These are phyloP conservation scores for Pythium insidiosum DNA, from an alignment of 352 stramenopile genomes.

Conservation along the genomic window DNA sequence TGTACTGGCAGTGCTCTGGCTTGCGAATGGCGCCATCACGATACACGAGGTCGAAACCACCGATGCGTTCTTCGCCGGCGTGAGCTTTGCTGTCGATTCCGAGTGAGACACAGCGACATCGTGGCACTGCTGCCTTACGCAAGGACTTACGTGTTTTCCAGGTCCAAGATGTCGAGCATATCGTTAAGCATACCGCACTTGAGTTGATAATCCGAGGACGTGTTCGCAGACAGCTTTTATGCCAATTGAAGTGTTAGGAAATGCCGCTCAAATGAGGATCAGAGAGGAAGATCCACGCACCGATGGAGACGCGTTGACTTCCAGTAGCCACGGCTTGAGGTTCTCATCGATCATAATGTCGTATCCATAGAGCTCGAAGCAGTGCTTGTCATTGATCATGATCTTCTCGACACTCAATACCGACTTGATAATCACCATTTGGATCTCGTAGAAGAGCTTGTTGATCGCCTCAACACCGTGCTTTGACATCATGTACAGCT, in stretches of 20 bases:
- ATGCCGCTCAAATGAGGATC: not conserved
- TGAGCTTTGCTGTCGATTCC: not conserved
- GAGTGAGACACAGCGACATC: not conserved
- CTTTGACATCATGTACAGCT: constrained; percentile 88
- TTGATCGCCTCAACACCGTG: constrained; percentile 74
- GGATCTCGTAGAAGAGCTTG: constrained; percentile 87
- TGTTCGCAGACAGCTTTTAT: constrained; percentile 86
- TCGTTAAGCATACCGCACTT: constrained; percentile 93
- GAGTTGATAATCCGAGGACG: constrained; percentile 87
- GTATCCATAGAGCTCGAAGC: constrained; percentile 94
- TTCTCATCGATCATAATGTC: constrained; percentile 90
- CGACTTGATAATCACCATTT: constrained; percentile 85
- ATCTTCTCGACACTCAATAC: constrained; percentile 87
- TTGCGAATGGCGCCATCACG: constrained; percentile 57
- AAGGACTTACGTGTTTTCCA: constrained; percentile 71
- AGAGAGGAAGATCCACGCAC: no score
- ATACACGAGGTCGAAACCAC: constrained; percentile 78
- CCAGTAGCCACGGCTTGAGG: constrained; percentile 87
- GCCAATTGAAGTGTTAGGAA: not conserved
- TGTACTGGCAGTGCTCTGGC: constrained; percentile 63
- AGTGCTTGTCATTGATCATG: constrained; percentile 95
- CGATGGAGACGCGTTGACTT: constrained; percentile 92
- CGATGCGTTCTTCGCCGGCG: constrained; percentile 44
- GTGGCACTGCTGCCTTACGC: no score
- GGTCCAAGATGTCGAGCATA: constrained; percentile 92